Conservation (phyloP, 2,329 filamentous ascomycete genomes). For the Exophiala dermatitidis region DNA sequence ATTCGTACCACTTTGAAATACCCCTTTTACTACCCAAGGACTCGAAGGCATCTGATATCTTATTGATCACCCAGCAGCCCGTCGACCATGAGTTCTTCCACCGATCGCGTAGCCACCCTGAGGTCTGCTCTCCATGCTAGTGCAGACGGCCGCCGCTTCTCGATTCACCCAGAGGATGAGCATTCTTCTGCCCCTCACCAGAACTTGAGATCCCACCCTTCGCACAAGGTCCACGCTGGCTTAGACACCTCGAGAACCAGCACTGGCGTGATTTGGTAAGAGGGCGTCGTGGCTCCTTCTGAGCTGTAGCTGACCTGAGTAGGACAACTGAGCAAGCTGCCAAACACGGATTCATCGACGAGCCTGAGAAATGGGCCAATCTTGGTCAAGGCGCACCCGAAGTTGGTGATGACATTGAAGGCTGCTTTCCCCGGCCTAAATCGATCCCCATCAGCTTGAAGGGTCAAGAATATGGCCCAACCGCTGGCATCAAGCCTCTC, state of each 20-base stretch:
- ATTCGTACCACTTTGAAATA: too few relatives aligned
- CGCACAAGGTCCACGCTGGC: conserved; percentile 83
- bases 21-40: too few relatives aligned
- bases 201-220: conserved; percentile 82
- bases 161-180: conserved; percentile 42
- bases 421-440: conserved; percentile 76
- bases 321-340: conserved; percentile 56
- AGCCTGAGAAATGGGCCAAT: conserved; percentile 82
- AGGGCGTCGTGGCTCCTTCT: conserved; percentile 36
- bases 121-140: conserved; percentile 28
- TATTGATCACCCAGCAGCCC: too few relatives aligned
- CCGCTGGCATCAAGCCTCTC: conserved; percentile 85
- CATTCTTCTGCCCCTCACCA: conserved; percentile 75
- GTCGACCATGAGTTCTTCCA: conserved; percentile 40
- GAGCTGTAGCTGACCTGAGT: background rate
- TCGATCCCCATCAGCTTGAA: conserved; percentile 70
- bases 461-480: conserved; percentile 85
- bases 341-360: conserved; percentile 80
- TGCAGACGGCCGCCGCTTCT: conserved; percentile 28
- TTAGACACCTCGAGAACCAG: conserved; percentile 81
- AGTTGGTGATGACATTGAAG: conserved; percentile 85
- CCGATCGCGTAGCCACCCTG: conserved; percentile 40
- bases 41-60: too few relatives aligned
- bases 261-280: conserved; percentile 88
- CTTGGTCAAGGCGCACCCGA: conserved; percentile 90